Conservation (phyloP, 129 eudicot species). For the Pulicaria dysenterica region DNA sequence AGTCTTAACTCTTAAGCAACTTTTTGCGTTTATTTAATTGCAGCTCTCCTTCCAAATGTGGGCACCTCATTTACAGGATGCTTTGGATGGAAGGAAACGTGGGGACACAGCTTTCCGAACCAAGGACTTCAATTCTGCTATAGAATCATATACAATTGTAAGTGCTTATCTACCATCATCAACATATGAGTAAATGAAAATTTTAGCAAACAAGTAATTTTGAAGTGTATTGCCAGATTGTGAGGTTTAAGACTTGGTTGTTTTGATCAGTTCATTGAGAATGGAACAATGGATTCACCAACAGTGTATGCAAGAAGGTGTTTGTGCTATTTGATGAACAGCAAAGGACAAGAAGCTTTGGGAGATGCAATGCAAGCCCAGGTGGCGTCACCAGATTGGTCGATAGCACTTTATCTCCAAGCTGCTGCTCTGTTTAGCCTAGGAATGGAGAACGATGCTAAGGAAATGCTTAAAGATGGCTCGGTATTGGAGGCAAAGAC, state of each 20-base stretch:
- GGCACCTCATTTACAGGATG: conserved; percentile 64
- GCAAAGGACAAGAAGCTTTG: conserved; percentile 75
- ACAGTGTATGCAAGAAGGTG: conserved; percentile 72
- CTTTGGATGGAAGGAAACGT: conserved; percentile 55
- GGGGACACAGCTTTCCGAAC: conserved; percentile 63
- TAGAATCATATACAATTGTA: conserved; percentile 54
- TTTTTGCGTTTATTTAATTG: conserved; percentile 15
- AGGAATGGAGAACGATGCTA: conserved; percentile 73
- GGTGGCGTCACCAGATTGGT: conserved; percentile 65
- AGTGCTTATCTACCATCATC: background rate
- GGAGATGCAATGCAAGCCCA: conserved; percentile 91
- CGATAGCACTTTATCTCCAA: conserved; percentile 67
- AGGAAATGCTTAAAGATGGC: conserved; percentile 65
- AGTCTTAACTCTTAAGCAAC: too few species aligned
- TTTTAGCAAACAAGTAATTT: too few species aligned
- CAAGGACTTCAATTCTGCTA: conserved; percentile 61
- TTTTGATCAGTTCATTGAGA: conserved; percentile 61
- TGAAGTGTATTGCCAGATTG: background rate
- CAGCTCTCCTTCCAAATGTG: conserved; percentile 71
- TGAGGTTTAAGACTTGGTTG: background rate
- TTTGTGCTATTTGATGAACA: conserved; percentile 64
- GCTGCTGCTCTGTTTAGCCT: conserved; percentile 66
- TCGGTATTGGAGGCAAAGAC: conserved; percentile 56
- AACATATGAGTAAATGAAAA: background rate
- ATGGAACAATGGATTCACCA: conserved; percentile 62